Evolutionary conservation across 768 basidiomycete genomes (phyloP), one percentile per base, ranked within the genome.

Genomic region (Pleurotus cornucopiae): DNA sequence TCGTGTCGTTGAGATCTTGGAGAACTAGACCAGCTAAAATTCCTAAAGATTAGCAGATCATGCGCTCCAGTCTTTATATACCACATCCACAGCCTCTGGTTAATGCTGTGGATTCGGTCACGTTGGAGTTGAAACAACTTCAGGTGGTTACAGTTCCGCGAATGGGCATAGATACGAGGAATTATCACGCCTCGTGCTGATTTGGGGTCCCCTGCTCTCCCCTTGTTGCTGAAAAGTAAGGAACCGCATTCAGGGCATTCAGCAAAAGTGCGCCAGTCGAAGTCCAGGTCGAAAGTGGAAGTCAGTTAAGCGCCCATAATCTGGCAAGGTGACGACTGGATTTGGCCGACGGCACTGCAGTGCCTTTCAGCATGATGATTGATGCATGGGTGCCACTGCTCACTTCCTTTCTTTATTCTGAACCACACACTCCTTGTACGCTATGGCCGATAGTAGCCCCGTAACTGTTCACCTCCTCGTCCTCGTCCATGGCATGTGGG

Each of bases 401-500:
- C 30, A 2, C 7, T 44, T 21, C 41, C 20, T 44, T 44, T 44
- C 41, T 44, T 44, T 16, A 21, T 44, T 16, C 41, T 16, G 20
- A 44, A 44, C 41, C 41, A 44, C 20, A 44, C 41, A 44, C 41
- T 44, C 41, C 20, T 44, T 44, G n/a, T 5, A 5, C 23, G 14
- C 43, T 25, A 57, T 47, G 54, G n/a, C 47, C 1, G 52, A 65
- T 13, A 30, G 39, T 14, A 16, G 37, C 13, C 12, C 48, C 14
- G 16, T 23, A 14, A 38, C 51, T n/a, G 61, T 75, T 11, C 79
- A 81, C 57, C 72, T 81, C n/a, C 71, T 81, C 4, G 76, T 80
- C 21, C 71, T 83, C 25, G 73, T 80, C n/a, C 80, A 81, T 62
- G 82, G 92, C 39, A 91, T 94, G 84, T 94, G 91, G 92, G 92